Evolutionary conservation across 805 yeast genomes (phyloP), one percentile per base, ranked within the genome.

Genomic region (Candida alai): DNA sequence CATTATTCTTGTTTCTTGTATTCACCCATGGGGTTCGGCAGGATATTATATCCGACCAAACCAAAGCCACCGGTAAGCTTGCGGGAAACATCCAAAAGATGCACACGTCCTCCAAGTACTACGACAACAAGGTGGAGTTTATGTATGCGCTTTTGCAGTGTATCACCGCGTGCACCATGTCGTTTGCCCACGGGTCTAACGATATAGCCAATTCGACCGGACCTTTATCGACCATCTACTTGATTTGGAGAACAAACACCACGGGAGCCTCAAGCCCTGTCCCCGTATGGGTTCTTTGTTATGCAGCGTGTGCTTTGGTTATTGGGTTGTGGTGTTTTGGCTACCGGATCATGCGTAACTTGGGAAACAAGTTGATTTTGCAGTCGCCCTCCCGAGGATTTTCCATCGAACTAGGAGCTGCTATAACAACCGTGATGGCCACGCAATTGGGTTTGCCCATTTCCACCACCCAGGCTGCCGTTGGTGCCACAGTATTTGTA

Each of bases 371-470:
- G 54, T 60, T 82, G 58, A 82, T 82, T 35, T 65, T 80, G 47
- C 87, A 80, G 63, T 80, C 88, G 0, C 90, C 90, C 30, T 69
- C 87, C 3, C 69, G 90, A 60, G 90, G 90, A 8, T 83, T 80
- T 50, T 62, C 84, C 9, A 77, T 82, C 52, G 90, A 82, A 60
- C 62, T 82, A 25, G 89, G 88, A 40, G 85, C 89, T 42, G 89
- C 89, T 25, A 60, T 80, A 34, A 81, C 90, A 6, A 74, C 79
- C 7, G 79, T 80, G 28, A 73, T 83, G 76, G 89, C 90, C 19
- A 76, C 90, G 5, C 82, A 79, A 55, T 67, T 82, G 42, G 64
- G 70, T 4, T 76, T 82, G 43, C 90, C 90, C 29, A 74, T 81
- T 21, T 80, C 88, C 6, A 83, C 90, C 19, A 83, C 90, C 4